Evolutionary conservation across 1,284 basidiomycete genomes (phyloP), one percentile per base, ranked within the genome.

Genomic region (Boletus smithii): DNA sequence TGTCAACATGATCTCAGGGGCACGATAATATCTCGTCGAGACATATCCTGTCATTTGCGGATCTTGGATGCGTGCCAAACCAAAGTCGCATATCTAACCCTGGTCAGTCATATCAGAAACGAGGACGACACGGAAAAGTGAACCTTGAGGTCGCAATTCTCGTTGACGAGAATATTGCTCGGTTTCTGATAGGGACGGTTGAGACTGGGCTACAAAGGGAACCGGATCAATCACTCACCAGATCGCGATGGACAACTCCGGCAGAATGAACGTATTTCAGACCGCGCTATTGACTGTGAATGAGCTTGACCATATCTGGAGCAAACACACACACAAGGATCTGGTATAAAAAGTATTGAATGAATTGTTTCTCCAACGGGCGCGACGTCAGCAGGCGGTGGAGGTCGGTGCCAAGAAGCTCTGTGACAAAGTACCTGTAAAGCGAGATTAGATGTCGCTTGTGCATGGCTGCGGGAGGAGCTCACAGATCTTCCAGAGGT

Each of bases 31-130:
- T 60, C 97, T 80, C 49, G 95, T 99, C 53, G 95, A 98, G 55
- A 99, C 95, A 68, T 99, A 99, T 53, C 97, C 97, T 5, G 97
- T 99, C 97, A 99, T 99, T 70, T 99, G 97, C 8, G 95, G 95
- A 69, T 99, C 97, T 70, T 94, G 91, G 55, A 89, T 92, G 49
- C 95, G 88, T 16, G 95, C 95, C 22, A 99, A 79, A 56, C 95
- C 95, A 70, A 99, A 99, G 73, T 98, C 95, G 67, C 95, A 99
- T 61, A 99, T 99, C 90, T 91, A 50, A 13, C 29, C 10, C 45
- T 32, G 24, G 50, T 69, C 34, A 57, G 46, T 34, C 24, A 30
- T 1, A 32, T 33, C 31, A 24, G 5, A 38, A 31, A 50, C 40
- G 27, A 53, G 42, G 11, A 33, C 22, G 29, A 41, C 42, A 24